Conservation (phyloP, 371 early-diverging fungal genomes). For the Apophysomyces ossiformis region DNA sequence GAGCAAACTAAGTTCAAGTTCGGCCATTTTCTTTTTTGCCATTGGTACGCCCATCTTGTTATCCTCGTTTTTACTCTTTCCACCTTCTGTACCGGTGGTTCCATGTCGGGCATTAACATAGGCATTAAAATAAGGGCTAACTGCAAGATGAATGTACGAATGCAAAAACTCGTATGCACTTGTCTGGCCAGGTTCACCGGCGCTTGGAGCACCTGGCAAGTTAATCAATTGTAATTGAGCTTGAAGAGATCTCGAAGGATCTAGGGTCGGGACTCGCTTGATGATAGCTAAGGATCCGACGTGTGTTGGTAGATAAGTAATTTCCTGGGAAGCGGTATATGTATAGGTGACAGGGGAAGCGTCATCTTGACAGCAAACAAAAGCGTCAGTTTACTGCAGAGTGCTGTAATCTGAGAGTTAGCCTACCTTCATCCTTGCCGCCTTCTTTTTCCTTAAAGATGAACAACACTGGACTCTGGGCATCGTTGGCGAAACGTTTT, state of each 20-base stretch:
- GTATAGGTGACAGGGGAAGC: slow-evolving; percentile 46
- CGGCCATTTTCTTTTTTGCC: slow-evolving; percentile 98
- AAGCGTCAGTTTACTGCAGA: background rate
- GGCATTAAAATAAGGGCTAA: slow-evolving; percentile 97
- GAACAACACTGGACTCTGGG: slow-evolving; percentile 76
- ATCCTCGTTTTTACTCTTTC: slow-evolving; percentile 75
- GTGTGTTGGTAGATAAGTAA: slow-evolving; percentile 74
- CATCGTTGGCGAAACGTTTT: slow-evolving; percentile 80
- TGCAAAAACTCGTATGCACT: slow-evolving; percentile 94
- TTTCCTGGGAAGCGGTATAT: slow-evolving; percentile 77
- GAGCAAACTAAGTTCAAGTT: slow-evolving; percentile 92
- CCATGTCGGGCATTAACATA: slow-evolving; percentile 79
- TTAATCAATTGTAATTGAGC: slow-evolving; percentile 90
- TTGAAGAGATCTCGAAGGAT: slow-evolving; percentile 75
- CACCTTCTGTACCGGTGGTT: slow-evolving; percentile 40
- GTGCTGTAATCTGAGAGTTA: background rate
- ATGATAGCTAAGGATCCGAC: slow-evolving; percentile 89
- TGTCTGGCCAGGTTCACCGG: slow-evolving; percentile 54
- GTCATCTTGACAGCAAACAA: slow-evolving; percentile 33
- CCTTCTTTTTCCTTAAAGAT: slow-evolving; percentile 79
- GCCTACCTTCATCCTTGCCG: slow-evolving; percentile 54
- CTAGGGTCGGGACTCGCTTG: slow-evolving; percentile 81
- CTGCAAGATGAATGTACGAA: slow-evolving; percentile 91
- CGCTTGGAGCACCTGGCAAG: slow-evolving; percentile 85
- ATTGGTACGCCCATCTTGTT: slow-evolving; percentile 89